Evolutionary conservation across 768 basidiomycete species (phyloP).

Genomic region (Phanerochaete sordida): DNA sequence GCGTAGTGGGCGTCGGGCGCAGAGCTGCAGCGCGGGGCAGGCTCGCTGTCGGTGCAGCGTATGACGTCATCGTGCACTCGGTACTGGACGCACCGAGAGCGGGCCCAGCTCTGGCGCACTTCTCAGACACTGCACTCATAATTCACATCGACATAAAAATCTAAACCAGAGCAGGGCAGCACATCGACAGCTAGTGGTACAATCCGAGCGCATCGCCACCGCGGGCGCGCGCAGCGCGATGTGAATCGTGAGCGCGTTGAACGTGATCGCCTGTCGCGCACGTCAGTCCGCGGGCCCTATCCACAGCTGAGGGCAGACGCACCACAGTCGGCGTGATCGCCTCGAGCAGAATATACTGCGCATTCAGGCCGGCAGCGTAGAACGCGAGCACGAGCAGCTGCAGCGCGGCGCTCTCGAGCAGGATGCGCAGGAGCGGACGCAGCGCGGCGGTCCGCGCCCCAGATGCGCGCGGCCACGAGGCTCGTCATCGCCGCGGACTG

Average conservation of each 20-base stretch:
- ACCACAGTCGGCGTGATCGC: constrained; percentile 11
- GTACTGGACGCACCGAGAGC: too few relatives aligned
- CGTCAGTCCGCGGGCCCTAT: background rate
- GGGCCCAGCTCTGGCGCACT: too few relatives aligned
- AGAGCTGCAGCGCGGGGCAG: too few relatives aligned
- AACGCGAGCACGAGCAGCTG: constrained; percentile 15
- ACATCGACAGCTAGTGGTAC: too few relatives aligned
- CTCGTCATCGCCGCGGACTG: constrained; percentile 23
- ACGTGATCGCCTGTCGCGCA: constrained; percentile 19
- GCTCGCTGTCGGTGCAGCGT: too few relatives aligned
- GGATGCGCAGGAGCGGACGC: constrained; percentile 18
- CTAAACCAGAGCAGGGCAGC: too few relatives aligned
- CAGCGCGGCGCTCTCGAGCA: constrained; percentile 22
- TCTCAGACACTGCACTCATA: too few relatives aligned
- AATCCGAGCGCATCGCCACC: too few relatives aligned
- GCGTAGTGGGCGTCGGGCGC: too few relatives aligned
- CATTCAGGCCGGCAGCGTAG: constrained; percentile 16
- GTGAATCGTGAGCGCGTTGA: constrained; percentile 23
- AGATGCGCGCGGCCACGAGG: constrained; percentile 24
- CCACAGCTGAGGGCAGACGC: background rate
- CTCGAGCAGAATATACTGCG: constrained; percentile 20
- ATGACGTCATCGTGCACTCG: too few relatives aligned
- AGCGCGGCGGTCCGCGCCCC: constrained; percentile 9
- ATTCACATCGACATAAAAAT: too few relatives aligned
- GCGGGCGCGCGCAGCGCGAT: constrained; percentile 13